Evolutionary conservation across 2,329 filamentous ascomycete genomes (phyloP), one percentile per base, ranked within the genome.

Genomic region (Neurospora crassa): DNA sequence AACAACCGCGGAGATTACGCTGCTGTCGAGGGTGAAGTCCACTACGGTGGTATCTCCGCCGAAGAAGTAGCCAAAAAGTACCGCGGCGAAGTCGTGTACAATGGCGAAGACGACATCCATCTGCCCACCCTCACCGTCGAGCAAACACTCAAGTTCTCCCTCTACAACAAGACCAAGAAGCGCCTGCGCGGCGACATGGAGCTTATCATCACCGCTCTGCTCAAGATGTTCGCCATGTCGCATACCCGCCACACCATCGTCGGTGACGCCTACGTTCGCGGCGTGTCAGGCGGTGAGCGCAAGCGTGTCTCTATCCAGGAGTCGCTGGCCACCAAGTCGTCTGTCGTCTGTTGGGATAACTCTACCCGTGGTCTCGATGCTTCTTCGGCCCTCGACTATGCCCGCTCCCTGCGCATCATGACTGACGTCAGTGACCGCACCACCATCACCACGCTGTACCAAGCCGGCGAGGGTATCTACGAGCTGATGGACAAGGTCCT

Each of bases 291-390:
- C 11, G 89, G 89, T 45, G 89, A 91, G 77, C 84, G 88, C 73
- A 93, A 94, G 80, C 88, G 92, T 78, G 91, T 94, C 6, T 91
- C 88, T 69, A 92, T 94, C 74, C 91, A 90, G 8, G 91, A 94
- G 79, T 90, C 90, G 77, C 70, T 78, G 18, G 74, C 75, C 1
- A 78, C 75, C 43, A 77, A 76, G 70, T 75, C 74, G 1, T 89
- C 85, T 59, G 83, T 86, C 1, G 89, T 91, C 78, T 90, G 88
- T 73, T 93, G 91, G 91, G 91, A 89, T 73, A 91, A 91, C 79
- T 88, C 86, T 41, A 92, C 90, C 1, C 86, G 90, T 53, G 90
- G 90, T 53, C 83, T 92, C 3, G 90, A 92, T 73, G 87, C 89
- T 12, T 89, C 87, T 41, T 91, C 89, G 0, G 90, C 90, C 2